A percentile compares a stretch with the other conserved stretches of the same genome.
Evolutionary conservation across 805 yeast genomes (phyloP).

Genomic region (Yarrowia hollandica): DNA sequence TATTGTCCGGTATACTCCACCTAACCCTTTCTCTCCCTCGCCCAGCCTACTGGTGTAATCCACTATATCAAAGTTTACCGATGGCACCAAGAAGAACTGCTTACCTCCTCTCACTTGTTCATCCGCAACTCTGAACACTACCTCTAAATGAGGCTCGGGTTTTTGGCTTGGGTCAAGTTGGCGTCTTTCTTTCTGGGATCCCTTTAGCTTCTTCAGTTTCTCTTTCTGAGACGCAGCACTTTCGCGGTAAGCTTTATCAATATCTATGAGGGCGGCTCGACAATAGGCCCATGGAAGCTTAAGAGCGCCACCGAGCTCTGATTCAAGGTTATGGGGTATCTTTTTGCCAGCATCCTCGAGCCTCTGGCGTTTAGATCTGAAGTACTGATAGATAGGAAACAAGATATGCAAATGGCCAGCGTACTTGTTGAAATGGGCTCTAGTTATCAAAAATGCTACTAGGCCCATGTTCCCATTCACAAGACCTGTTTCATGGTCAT

Average conservation of each 20-base stretch:
- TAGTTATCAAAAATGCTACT: background rate
- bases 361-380: background rate
- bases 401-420: background rate
- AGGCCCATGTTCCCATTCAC: constrained; percentile 13
- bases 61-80: background rate
- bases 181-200: too few relatives aligned
- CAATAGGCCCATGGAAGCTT: background rate
- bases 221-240: background rate
- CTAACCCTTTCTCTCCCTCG: background rate
- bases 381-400: background rate
- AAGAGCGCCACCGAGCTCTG: too few relatives aligned
- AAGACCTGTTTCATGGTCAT: background rate
- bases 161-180: background rate
- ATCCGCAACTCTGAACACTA: background rate
- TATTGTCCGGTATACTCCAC: background rate
- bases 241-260: background rate
- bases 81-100: background rate
- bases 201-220: background rate
- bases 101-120: background rate
- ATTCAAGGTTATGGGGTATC: too few relatives aligned
- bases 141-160: background rate
- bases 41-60: background rate
- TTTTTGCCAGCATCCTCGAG: background rate
- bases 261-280: background rate
- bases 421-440: background rate